phyloP scores from a whole-genome alignment of 2,329 filamentous ascomycete genomes.

The Aspergillus jensenii region DNA sequence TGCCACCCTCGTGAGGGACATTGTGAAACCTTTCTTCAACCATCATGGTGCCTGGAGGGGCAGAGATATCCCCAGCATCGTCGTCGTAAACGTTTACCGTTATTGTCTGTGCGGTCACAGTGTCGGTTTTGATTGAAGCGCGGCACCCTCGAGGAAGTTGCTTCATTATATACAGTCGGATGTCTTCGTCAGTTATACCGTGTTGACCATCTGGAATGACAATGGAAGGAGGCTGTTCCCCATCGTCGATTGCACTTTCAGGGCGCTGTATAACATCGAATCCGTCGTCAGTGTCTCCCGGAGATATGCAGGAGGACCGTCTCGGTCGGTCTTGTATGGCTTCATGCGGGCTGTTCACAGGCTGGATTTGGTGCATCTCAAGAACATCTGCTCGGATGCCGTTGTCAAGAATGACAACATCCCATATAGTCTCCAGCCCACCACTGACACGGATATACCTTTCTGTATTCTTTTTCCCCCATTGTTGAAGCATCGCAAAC shows the following conservation, averaged over 20 bases:
- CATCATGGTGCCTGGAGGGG: constrained; percentile 48
- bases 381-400: constrained; percentile 48
- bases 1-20: constrained; percentile 42
- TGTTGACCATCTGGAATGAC: constrained; percentile 38
- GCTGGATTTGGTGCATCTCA: constrained; percentile 39
- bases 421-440: constrained; percentile 48
- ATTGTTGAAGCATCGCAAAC: constrained; percentile 48
- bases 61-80: constrained; percentile 41
- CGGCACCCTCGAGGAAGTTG: constrained; percentile 44
- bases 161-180: constrained; percentile 48
- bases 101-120: constrained; percentile 46
- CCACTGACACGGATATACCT: constrained; percentile 39
- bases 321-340: constrained; percentile 49
- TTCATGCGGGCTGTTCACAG: constrained; percentile 39
- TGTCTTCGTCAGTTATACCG: constrained; percentile 45
- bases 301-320: constrained; percentile 51
- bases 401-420: constrained; percentile 49
- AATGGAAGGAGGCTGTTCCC: constrained; percentile 25
- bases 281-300: constrained; percentile 35
- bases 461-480: constrained; percentile 47
- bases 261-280: constrained; percentile 43
- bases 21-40: constrained; percentile 49
- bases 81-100: constrained; percentile 48
- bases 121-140: constrained; percentile 45
- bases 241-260: constrained; percentile 21